phyloP scores from a whole-genome alignment of 225 moss, liverwort and hornwort genomes.

The Sphagnum contortum region DNA sequence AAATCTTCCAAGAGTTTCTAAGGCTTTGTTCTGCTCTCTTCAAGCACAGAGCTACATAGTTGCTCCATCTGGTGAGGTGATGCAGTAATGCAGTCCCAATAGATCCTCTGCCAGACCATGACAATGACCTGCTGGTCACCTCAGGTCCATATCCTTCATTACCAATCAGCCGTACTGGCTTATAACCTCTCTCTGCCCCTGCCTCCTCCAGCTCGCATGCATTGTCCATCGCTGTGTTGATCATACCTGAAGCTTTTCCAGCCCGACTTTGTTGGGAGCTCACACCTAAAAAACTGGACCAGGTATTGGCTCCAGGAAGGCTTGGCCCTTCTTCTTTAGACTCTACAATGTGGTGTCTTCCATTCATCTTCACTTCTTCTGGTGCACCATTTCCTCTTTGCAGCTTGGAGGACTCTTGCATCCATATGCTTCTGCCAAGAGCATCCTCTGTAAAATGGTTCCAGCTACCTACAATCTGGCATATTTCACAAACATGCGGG shows the following conservation, averaged over 20 bases:
- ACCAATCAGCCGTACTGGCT: constrained; percentile 21
- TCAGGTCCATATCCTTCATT: constrained; percentile 48
- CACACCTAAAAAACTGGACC: constrained; percentile 65
- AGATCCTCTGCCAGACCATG: constrained; percentile 73
- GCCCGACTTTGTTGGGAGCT: constrained; percentile 51
- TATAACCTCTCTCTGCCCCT: constrained; percentile 22
- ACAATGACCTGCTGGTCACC: constrained; percentile 51
- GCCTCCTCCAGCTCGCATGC: constrained; percentile 17
- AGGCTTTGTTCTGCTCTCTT: constrained; percentile 74
- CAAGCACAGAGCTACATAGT: constrained; percentile 54
- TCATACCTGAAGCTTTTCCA: constrained; percentile 24
- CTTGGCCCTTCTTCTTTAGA: constrained; percentile 55
- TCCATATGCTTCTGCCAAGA: constrained; percentile 35
- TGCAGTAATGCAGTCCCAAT: constrained; percentile 76
- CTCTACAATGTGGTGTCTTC: constrained; percentile 28
- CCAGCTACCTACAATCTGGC: constrained; percentile 91
- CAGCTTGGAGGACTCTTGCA: constrained; percentile 27
- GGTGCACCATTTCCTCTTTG: constrained; percentile 12
- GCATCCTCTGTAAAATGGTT: constrained; percentile 65
- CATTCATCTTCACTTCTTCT: constrained; percentile 19
- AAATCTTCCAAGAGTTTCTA: constrained; percentile 88
- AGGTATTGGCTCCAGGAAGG: constrained; percentile 65
- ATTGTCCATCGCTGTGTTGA: constrained; percentile 28
- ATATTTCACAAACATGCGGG: neutral
- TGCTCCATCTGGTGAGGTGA: constrained; percentile 78